phyloP scores from a whole-genome alignment of 768 basidiomycete genomes.

The Mycena amicta region DNA sequence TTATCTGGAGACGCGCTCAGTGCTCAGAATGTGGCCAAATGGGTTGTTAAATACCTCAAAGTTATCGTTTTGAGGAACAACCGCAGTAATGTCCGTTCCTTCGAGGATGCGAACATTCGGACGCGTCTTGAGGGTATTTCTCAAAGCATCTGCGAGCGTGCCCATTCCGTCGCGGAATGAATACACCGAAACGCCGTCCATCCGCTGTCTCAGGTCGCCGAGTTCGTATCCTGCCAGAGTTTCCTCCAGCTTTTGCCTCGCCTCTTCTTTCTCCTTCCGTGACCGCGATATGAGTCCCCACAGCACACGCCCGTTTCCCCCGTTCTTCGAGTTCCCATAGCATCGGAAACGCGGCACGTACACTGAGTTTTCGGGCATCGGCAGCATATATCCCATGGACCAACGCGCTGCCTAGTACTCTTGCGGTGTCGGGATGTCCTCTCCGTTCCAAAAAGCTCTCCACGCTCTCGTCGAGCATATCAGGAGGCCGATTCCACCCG shows the following conservation, averaged over 20 bases:
- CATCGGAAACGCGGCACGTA: conserved; percentile 75
- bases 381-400: conserved; percentile 94
- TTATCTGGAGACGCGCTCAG: conserved; percentile 19
- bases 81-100: conserved; percentile 40
- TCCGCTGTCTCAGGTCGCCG: conserved; percentile 47
- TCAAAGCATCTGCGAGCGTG: conserved; percentile 62
- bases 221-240: conserved; percentile 43
- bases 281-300: conserved; percentile 60
- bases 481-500: conserved; percentile 41
- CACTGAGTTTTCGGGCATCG: conserved; percentile 73
- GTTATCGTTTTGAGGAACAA: conserved; percentile 36
- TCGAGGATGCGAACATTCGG: conserved; percentile 62
- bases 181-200: conserved; percentile 73
- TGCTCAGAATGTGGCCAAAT: background rate
- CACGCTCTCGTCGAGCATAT: conserved; percentile 71
- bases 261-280: conserved; percentile 23
- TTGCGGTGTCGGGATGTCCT: conserved; percentile 74
- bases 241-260: conserved; percentile 17
- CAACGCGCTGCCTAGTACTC: conserved; percentile 75
- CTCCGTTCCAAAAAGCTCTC: conserved; percentile 75
- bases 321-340: conserved; percentile 71
- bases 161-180: conserved; percentile 80
- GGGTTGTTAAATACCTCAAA: conserved; percentile 46
- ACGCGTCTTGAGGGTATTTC: conserved; percentile 42
- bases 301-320: conserved; percentile 71